Base-by-base conservation (phyloP, 495 filamentous ascomycete species). In the Rostrohypoxylon terebratum region DNA sequence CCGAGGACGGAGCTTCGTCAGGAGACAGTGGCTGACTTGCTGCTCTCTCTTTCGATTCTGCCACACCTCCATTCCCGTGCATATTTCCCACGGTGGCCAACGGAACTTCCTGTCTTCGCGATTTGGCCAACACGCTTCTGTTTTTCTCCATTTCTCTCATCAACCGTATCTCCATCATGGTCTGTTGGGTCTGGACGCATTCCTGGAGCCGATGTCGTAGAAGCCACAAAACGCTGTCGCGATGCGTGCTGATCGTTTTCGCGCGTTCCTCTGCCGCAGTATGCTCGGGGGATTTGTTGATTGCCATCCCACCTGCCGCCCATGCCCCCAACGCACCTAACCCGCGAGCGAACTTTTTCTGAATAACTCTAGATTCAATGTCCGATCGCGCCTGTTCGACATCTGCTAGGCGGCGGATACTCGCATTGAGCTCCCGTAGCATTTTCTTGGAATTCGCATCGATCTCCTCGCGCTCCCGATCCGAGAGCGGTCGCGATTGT, bases 101-200 rank as follows among this genome's bases (percentile, higher is more conserved):
- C 16, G 63, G 13, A 14, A 44, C 61, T 68, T 76, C 68, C 33
- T 71, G 77, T 33, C 78, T 80, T 44, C 84, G 78, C 10, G 85
- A 84, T 76, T 92, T 96, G 66, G 94, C 92, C 66, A 97, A 80
- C 53, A 95, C 87, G 79, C 92, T 96, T 82, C 91, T 93, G 78
- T 90, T 94, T 86, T 90, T 93, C 84, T 98, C 96, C 75, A 94
- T 84, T 76, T 94, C 92, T 64, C 96, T 82, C 77, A 88, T 87
- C 66, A 98, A 79, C 74, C 96, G 80, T 76, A 91, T 91, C 81
- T 97, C 96, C 83, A 98, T 96, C 93, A 98, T 97, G 53, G 82
- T 84, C 59, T 92, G 86, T 83, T 98, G 94, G 69, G 91, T 87
- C 78, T 88, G 83, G 34, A 90, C 90, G 11, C 89, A 92, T 64